Evolutionary conservation across 805 yeast genomes (phyloP).

Genomic region (Nakazawaea ishiwadae): DNA sequence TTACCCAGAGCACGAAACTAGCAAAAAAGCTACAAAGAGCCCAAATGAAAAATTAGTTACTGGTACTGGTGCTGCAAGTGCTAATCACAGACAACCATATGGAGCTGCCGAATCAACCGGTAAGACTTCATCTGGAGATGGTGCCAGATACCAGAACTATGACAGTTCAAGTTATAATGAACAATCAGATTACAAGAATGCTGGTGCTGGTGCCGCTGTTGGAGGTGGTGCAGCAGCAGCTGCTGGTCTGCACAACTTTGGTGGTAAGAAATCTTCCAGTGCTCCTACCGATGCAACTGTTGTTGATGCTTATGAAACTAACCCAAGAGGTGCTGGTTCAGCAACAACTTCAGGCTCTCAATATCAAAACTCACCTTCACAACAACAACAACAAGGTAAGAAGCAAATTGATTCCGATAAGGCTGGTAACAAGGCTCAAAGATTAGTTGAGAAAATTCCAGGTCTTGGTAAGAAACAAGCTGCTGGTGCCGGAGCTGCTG

Average conservation of each 20-base stretch:
- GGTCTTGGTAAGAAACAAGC: constrained; percentile 5
- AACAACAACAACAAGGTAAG: not conserved
- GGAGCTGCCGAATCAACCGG: constrained; percentile 1
- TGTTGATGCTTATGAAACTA: not conserved
- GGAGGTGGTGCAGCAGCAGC: too few species aligned
- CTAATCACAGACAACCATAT: constrained; percentile 9
- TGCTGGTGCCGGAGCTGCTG: constrained; percentile 6
- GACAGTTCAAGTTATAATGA: too few species aligned
- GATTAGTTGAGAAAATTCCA: constrained; percentile 8
- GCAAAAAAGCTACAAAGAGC: not conserved
- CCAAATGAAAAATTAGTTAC: constrained; percentile 8
- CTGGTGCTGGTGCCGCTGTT: too few species aligned
- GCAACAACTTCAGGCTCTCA: not conserved
- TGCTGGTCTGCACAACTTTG: too few species aligned
- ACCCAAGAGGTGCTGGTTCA: constrained; percentile 1
- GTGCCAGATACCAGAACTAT: too few species aligned
- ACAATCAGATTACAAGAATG: too few species aligned
- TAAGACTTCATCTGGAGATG: not conserved
- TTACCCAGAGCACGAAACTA: constrained; percentile 7
- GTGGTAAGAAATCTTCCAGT: not conserved
- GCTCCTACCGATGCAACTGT: not conserved
- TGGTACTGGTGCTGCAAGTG: constrained; percentile 5
- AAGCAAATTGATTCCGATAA: not conserved
- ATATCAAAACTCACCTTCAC: not conserved
- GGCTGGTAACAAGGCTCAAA: constrained; percentile 6